A percentile compares a stretch with the other conserved stretches of the same genome.
phyloP scores from a whole-genome alignment of 768 basidiomycete genomes.

The Omphalotus guepiniiformis region DNA sequence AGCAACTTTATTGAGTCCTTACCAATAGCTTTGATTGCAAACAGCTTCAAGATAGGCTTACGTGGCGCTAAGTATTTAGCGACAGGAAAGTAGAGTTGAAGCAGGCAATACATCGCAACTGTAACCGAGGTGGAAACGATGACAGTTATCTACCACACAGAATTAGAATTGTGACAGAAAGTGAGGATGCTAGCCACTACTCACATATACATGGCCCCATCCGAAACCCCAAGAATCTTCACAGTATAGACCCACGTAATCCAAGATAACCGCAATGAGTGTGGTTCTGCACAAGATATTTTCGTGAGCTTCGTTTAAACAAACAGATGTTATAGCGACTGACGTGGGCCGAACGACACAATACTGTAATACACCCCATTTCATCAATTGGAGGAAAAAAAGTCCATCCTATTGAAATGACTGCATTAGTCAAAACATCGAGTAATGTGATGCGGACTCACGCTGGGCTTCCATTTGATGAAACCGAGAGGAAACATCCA shows the following conservation, averaged over 20 bases:
- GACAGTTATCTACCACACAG: slow-evolving; percentile 41
- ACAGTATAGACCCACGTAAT: slow-evolving; percentile 68
- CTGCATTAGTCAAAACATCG: slow-evolving; percentile 8
- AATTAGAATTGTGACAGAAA: not conserved
- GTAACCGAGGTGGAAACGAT: slow-evolving; percentile 69
- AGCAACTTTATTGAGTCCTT: slow-evolving; percentile 13
- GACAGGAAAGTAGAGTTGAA: slow-evolving; percentile 66
- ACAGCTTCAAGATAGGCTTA: slow-evolving; percentile 61
- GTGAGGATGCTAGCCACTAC: slow-evolving; percentile 13
- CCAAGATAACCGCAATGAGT: slow-evolving; percentile 54
- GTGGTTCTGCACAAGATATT: slow-evolving; percentile 39
- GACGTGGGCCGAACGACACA: slow-evolving; percentile 60
- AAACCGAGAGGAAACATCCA: slow-evolving; percentile 73
- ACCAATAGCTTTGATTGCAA: slow-evolving; percentile 74
- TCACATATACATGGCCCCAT: slow-evolving; percentile 68
- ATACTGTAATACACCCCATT: slow-evolving; percentile 74
- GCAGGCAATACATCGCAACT: slow-evolving; percentile 72
- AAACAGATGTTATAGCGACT: slow-evolving; percentile 14
- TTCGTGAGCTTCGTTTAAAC: not conserved
- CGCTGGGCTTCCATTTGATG: slow-evolving; percentile 58
- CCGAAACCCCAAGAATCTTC: slow-evolving; percentile 63
- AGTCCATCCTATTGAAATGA: slow-evolving; percentile 46
- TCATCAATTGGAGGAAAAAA: slow-evolving; percentile 69
- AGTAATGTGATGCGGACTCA: slow-evolving; percentile 20
- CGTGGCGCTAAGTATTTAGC: slow-evolving; percentile 49